Conservation (phyloP, 352 stramenopile genomes). For the Globisporangium emineosum region DNA sequence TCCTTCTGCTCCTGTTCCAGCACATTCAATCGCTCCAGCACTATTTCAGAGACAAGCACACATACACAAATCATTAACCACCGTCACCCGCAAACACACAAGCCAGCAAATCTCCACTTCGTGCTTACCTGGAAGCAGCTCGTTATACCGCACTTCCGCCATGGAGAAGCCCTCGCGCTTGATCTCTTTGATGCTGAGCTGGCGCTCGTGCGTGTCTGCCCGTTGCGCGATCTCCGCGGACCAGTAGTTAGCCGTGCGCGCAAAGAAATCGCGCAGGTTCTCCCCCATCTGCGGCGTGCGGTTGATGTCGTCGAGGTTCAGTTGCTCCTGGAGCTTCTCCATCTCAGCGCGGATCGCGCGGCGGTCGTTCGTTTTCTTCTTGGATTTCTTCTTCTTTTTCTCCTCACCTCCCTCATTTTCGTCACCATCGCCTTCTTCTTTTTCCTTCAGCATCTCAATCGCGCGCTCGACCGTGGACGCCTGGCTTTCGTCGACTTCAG, state of each 20-base stretch:
- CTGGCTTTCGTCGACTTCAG: slow-evolving; percentile 18
- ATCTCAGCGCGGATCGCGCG: slow-evolving; percentile 74
- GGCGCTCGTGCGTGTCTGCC: slow-evolving; percentile 60
- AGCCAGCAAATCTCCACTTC: neutral
- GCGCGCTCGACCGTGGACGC: slow-evolving; percentile 50
- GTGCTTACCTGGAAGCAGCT: slow-evolving; percentile 63
- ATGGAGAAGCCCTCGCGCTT: slow-evolving; percentile 81
- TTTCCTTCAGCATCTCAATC: slow-evolving; percentile 57
- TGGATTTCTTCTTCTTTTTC: slow-evolving; percentile 46
- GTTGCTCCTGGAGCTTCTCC: slow-evolving; percentile 79
- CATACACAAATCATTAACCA: slow-evolving; percentile 15
- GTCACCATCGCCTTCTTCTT: slow-evolving; percentile 32
- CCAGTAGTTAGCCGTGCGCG: slow-evolving; percentile 77
- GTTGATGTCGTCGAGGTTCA: slow-evolving; percentile 61
- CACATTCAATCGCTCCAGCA: slow-evolving; percentile 77
- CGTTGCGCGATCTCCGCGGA: slow-evolving; percentile 49
- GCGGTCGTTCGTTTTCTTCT: slow-evolving; percentile 64
- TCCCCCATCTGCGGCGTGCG: slow-evolving; percentile 81
- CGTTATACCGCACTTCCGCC: slow-evolving; percentile 74
- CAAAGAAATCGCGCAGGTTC: slow-evolving; percentile 85
- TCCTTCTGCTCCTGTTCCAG: slow-evolving; percentile 78
- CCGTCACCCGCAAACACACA: slow-evolving; percentile 12
- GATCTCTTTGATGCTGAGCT: slow-evolving; percentile 84
- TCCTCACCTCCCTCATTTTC: slow-evolving; percentile 26
- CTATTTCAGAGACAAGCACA: slow-evolving; percentile 17